A percentile compares a stretch with the other conserved stretches of the same genome.
These are phyloP conservation scores for Phytopythium montanum DNA, from an alignment of 352 stramenopile genomes.

Conservation along the genomic window DNA sequence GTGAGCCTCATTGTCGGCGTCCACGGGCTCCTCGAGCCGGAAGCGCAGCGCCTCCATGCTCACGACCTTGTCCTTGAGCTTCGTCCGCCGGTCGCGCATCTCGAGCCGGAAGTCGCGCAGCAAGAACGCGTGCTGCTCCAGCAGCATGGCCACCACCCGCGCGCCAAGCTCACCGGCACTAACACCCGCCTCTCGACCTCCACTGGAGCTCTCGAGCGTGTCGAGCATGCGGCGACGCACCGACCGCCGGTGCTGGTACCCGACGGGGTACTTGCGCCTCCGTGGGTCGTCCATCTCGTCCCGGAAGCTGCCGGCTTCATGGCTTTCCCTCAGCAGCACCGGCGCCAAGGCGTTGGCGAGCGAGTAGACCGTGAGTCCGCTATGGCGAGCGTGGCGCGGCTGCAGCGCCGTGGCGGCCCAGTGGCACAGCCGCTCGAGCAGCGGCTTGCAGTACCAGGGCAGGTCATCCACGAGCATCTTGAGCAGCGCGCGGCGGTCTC, in stretches of 20 bases:
- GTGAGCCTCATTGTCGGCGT: conserved; percentile 45
- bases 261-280: conserved; percentile 71
- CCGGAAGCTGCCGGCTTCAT: conserved; percentile 45
- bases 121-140: conserved; percentile 51
- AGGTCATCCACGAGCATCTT: conserved; percentile 75
- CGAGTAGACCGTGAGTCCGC: conserved; percentile 63
- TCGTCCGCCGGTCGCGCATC: conserved; percentile 32
- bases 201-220: conserved; percentile 32
- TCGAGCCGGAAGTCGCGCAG: conserved; percentile 62
- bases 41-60: conserved; percentile 64
- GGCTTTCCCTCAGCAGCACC: conserved; percentile 50
- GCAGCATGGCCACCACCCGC: conserved; percentile 58
- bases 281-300: conserved; percentile 65
- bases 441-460: conserved; percentile 74
- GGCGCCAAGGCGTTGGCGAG: conserved; percentile 64
- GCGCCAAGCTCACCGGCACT: conserved; percentile 66
- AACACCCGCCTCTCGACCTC: conserved; percentile 26
- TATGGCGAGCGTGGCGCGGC: conserved; percentile 59
- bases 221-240: conserved; percentile 55
- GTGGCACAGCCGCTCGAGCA: conserved; percentile 70
- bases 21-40: conserved; percentile 67
- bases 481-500: conserved; percentile 59
- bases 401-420: conserved; percentile 55
- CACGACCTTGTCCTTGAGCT: conserved; percentile 63
- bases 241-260: conserved; percentile 45